These are phyloP conservation scores for Sphaerulina populicola DNA, from an alignment of 2,329 filamentous ascomycete species.

Conservation along the genomic window DNA sequence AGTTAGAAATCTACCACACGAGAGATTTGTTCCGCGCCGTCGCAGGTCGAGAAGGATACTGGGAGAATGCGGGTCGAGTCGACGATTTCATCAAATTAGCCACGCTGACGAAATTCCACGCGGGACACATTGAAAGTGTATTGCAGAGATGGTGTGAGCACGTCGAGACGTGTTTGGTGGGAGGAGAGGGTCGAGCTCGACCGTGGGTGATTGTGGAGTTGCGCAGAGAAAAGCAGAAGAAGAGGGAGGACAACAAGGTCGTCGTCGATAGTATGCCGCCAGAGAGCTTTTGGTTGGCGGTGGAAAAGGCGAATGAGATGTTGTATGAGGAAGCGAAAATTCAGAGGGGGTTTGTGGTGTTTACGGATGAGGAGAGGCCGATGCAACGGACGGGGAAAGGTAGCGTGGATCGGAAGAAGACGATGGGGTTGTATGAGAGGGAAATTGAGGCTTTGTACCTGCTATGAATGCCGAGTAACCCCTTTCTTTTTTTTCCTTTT, in stretches of 20 bases:
- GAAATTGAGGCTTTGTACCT: neutral
- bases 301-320: neutral
- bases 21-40: neutral
- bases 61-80: neutral
- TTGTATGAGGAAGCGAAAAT: neutral
- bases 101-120: neutral
- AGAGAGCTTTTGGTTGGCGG: neutral
- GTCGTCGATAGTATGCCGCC: too few relatives aligned
- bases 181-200: neutral
- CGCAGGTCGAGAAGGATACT: neutral
- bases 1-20: neutral
- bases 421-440: conserved; percentile 6
- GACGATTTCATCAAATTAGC: neutral
- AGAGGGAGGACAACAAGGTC: too few relatives aligned
- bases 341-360: conserved; percentile 10
- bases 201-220: neutral
- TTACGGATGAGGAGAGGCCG: conserved; percentile 9
- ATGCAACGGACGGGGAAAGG: conserved; percentile 13
- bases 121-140: neutral
- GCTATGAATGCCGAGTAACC: too few relatives aligned
- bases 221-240: neutral
- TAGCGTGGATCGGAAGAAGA: conserved; percentile 11
- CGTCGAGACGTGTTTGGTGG: neutral
- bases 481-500: too few relatives aligned
- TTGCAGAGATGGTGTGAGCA: neutral